These are phyloP conservation scores for Butyriboletus appendiculatus DNA, from an alignment of 1,284 basidiomycete species.

Conservation along the genomic window DNA sequence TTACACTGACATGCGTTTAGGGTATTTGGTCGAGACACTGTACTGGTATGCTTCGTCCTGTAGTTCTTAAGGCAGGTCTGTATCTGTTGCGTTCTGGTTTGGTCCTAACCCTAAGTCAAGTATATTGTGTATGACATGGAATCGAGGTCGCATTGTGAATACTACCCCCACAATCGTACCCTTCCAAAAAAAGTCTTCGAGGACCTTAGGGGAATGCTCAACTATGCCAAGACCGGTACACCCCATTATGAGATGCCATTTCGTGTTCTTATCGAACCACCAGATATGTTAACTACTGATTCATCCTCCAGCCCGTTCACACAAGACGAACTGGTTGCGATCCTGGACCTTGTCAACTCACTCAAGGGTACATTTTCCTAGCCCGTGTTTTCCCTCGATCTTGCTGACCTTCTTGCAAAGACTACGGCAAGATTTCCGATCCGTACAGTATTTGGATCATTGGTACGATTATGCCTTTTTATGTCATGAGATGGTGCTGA, in stretches of 20 bases:
- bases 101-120: slow-evolving; percentile 3
- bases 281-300: slow-evolving; percentile 23
- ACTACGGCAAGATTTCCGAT: not conserved
- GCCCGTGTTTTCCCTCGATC: no score
- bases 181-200: slow-evolving; percentile 7
- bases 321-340: slow-evolving; percentile 13
- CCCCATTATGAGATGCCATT: not conserved
- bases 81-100: not conserved
- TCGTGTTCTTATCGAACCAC: not conserved
- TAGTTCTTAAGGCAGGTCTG: not conserved
- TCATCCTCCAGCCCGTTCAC: slow-evolving; percentile 21
- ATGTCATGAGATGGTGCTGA: not conserved
- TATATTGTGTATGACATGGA: not conserved
- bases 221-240: slow-evolving; percentile 21
- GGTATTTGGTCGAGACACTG: slow-evolving; percentile 14
- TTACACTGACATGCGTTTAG: slow-evolving; percentile 10
- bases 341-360: slow-evolving; percentile 18
- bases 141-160: slow-evolving; percentile 24
- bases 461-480: slow-evolving; percentile 6
- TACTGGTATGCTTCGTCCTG: slow-evolving; percentile 13
- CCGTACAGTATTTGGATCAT: slow-evolving; percentile 18
- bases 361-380: slow-evolving; percentile 11
- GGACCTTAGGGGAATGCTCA: slow-evolving; percentile 23
- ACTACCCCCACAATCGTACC: slow-evolving; percentile 17
- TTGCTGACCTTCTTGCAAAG: slow-evolving; percentile 7